Evolutionary conservation across 2,329 filamentous ascomycete species (phyloP).

Genomic region (Trichoderma guizhouense): DNA sequence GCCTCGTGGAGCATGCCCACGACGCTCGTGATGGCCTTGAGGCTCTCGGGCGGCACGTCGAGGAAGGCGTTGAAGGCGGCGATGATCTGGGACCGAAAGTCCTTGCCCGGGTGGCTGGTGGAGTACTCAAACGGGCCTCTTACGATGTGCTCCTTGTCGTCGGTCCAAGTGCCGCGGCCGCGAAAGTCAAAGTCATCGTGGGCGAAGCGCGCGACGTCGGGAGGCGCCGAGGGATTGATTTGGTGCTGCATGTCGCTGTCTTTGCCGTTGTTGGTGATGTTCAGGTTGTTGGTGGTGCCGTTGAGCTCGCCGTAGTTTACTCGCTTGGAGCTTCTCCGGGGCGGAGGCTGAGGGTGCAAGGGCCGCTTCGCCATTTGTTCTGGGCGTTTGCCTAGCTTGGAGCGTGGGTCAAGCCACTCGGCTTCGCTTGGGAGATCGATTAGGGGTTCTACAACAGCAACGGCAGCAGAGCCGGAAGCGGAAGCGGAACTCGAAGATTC

Average conservation of each 20-base stretch:
- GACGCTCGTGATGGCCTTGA: conserved; percentile 73
- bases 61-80: conserved; percentile 79
- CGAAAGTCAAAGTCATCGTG: conserved; percentile 54
- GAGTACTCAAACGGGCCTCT: conserved; percentile 79
- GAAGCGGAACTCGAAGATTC: conserved; percentile 12
- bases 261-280: neutral
- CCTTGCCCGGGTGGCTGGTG: conserved; percentile 74
- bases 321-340: conserved; percentile 4
- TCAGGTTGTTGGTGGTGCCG: too few species aligned
- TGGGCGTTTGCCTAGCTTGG: conserved; percentile 23
- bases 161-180: conserved; percentile 58
- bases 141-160: conserved; percentile 73
- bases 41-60: conserved; percentile 64
- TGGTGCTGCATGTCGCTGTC: conserved; percentile 32
- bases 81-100: conserved; percentile 77
- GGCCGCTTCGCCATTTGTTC: neutral
- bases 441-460: conserved; percentile 48
- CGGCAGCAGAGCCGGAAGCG: conserved; percentile 20
- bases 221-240: conserved; percentile 35
- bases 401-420: conserved; percentile 50
- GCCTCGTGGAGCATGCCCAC: conserved; percentile 85
- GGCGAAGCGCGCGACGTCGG: conserved; percentile 52
- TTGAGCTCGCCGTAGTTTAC: conserved; percentile 21
- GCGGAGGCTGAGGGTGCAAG: conserved; percentile 9
- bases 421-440: conserved; percentile 44